Conservation (phyloP, 176 grass and related monocot species). For the Avena insularis region DNA sequence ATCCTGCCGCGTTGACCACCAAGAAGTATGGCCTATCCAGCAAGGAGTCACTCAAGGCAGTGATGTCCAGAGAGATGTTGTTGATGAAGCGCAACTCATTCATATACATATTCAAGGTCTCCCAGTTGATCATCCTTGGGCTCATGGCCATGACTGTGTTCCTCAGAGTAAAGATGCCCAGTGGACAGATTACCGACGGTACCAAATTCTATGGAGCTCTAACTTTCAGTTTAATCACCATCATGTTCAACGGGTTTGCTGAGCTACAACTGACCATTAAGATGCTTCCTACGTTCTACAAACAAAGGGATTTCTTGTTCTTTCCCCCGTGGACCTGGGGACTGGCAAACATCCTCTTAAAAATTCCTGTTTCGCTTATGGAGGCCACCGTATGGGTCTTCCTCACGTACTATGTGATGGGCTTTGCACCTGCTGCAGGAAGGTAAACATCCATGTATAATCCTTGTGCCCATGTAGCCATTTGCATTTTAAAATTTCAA, state of each 20-base stretch:
- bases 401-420: conserved; percentile 67
- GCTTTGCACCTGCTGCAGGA: conserved; percentile 60
- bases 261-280: conserved; percentile 56
- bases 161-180: conserved; percentile 59
- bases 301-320: conserved; percentile 67
- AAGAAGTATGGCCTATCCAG: conserved; percentile 49
- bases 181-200: conserved; percentile 33
- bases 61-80: conserved; percentile 52
- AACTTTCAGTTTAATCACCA: conserved; percentile 45
- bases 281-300: conserved; percentile 69
- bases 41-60: conserved; percentile 57
- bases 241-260: conserved; percentile 65
- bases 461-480: background rate
- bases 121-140: conserved; percentile 56
- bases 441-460: conserved; percentile 35
- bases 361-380: conserved; percentile 60
- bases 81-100: conserved; percentile 72
- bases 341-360: conserved; percentile 52
- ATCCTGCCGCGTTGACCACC: conserved; percentile 54
- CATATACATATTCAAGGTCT: conserved; percentile 62
- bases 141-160: conserved; percentile 63
- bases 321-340: conserved; percentile 65
- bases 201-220: conserved; percentile 55
- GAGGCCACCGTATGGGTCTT: conserved; percentile 55
- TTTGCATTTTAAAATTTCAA: background rate